Evolutionary conservation across 2,329 filamentous ascomycete genomes (phyloP).

Genomic region (Colletotrichum chlorophyti): DNA sequence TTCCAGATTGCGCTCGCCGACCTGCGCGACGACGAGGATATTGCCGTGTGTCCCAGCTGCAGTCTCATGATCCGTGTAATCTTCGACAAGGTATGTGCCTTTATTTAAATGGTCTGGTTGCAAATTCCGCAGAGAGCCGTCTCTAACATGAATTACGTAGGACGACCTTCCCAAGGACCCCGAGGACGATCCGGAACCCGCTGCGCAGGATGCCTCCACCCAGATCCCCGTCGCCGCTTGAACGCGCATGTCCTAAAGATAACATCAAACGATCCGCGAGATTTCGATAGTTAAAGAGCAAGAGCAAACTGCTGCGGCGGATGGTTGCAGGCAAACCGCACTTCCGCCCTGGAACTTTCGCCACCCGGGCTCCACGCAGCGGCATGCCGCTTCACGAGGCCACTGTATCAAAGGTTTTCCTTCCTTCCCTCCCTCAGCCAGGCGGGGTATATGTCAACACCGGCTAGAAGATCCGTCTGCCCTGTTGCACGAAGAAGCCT

Average conservation of each 20-base stretch:
- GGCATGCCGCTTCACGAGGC: too few species aligned
- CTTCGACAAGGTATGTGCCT: conserved; percentile 74
- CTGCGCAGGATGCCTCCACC: conserved; percentile 37
- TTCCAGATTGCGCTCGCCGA: conserved; percentile 91
- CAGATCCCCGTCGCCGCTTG: conserved; percentile 50
- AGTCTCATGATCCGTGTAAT: conserved; percentile 97
- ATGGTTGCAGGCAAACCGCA: too few species aligned
- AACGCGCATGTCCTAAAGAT: too few species aligned
- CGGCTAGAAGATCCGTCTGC: not conserved
- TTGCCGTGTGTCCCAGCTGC: conserved; percentile 97
- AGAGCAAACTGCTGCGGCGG: too few species aligned
- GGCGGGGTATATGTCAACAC: too few species aligned
- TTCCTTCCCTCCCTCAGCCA: too few species aligned
- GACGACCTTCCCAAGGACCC: conserved; percentile 51
- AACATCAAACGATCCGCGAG: not conserved
- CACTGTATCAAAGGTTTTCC: too few species aligned
- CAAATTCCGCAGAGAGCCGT: not conserved
- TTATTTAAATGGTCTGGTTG: not conserved
- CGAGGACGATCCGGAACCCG: conserved; percentile 39
- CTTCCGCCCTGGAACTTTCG: too few species aligned
- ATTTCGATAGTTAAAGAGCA: not conserved
- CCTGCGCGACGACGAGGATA: conserved; percentile 86
- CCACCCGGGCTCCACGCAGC: too few species aligned
- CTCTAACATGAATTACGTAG: conserved; percentile 35
- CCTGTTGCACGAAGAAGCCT: not conserved